Evolutionary conservation across 1,139 yeast species (phyloP), one percentile per base, ranked within the genome.

Genomic region (Saccharomyces hybrid): DNA sequence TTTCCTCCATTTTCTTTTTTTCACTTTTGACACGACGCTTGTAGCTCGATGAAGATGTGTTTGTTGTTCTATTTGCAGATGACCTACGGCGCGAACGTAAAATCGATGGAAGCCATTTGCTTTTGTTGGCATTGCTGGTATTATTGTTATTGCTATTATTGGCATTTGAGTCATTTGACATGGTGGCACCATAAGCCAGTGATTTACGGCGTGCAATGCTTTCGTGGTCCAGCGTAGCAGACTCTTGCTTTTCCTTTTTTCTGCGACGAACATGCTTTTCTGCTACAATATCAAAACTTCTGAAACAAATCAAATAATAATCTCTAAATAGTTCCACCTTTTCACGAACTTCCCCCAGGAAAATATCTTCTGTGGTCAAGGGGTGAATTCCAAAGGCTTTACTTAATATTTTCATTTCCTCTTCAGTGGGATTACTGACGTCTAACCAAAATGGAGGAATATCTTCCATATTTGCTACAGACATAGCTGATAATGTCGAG

Each of bases 321-420:
- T 88, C 86, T 62, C 84, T 82, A 74, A 93, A 93, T 50, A 93
- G 71, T 70, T 93, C 99, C 25, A 93, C 97, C 66, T 93, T 93
- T 71, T 93, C 99, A 57, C 99, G 81, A 1, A 96, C 85, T 65
- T 93, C 99, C 2, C 96, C 96, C 38, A 91, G 75, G 61, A 88
- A 88, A 54, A 93, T 93, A 73, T 93, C 99, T 68, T 93, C 99
- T 0, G 97, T 88, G 0, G 99, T 93, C 64, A 91, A 78, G 0
- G 98, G 98, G 70, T 91, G 99, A 56, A 91, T 88, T 0, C 96
- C 96, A 71, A 93, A 93, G 0, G 97, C 84, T 64, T 90, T 90
- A 28, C 96, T 83, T 14, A 93, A 66, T 0, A 88, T 95, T 67
- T 90, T 90, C 96, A 93, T 91, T 70, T 93, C 99, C 59, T 88